Evolutionary conservation across 495 filamentous ascomycete genomes (phyloP), one percentile per base, ranked within the genome.

Genomic region (Trichoderma virens): DNA sequence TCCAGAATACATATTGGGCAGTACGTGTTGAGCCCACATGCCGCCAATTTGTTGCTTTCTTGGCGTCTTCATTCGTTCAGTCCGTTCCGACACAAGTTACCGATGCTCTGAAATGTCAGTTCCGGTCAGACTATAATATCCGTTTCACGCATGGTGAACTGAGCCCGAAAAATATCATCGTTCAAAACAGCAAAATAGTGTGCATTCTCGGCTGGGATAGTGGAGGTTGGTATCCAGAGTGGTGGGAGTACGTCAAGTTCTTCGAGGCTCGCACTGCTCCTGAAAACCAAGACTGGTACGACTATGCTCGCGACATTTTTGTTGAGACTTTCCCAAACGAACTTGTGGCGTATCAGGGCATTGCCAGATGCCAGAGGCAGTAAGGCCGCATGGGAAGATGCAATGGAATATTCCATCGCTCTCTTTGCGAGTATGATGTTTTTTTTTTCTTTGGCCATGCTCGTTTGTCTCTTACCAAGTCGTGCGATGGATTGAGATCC

Each of bases 151-250:
- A 76, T 51, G 67, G 68, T 61, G 71, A 75, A 65, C 65, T 75
- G 39, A 68, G 67, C 18, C 62, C 67, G 30, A 67, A 67, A 62
- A 75, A 76, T 64, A 67, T 76, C 56, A 62, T 74, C 28, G 68
- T 74, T 9, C 9, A 39, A 35, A 54, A 59, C 31, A 39, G 60
- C 64, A 62, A 77, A 62, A 69, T 83, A 16, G 71, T 77, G 20
- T 76, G 75, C 23, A 75, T 83, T 69, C 70, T 84, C 28, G 81
- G 81, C 66, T 83, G 79, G 79, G 79, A 83, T 64, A 72, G 70
- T 0, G 72, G 75, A 28, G 80, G 81, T n/a, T 85, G 80, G 81
- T 79, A 75, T 69, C 79, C 80, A n/a, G 70, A 76, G 51, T 83
- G 83, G 67, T 83, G 79, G 81, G 82, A 84, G 62, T 83, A 70